Conservation (phyloP, 371 early-diverging fungal genomes). For the Mucor velutinosus region DNA sequence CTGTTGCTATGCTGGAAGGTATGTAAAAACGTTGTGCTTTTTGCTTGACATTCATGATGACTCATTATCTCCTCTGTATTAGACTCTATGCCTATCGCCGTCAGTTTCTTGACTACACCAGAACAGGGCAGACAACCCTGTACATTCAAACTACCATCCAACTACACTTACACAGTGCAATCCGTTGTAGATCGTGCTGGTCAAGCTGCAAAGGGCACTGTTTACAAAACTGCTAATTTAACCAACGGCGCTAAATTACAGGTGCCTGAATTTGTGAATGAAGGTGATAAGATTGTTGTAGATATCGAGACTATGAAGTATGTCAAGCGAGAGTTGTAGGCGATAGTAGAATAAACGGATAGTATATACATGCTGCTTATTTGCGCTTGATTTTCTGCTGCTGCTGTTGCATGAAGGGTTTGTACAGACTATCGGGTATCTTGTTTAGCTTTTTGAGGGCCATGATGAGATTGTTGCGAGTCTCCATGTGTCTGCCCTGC, state of each 20-base stretch:
- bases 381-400: neutral
- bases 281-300: slow-evolving; percentile 77
- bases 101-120: slow-evolving; percentile 49
- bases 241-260: slow-evolving; percentile 72
- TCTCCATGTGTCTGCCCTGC: neutral
- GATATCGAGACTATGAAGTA: slow-evolving; percentile 73
- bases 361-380: neutral
- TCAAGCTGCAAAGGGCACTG: slow-evolving; percentile 74
- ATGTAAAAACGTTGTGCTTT: neutral
- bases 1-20: slow-evolving; percentile 48
- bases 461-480: slow-evolving; percentile 12
- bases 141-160: slow-evolving; percentile 45
- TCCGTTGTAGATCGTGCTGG: slow-evolving; percentile 52
- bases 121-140: slow-evolving; percentile 44
- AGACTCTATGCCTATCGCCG: slow-evolving; percentile 52
- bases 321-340: slow-evolving; percentile 48
- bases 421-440: slow-evolving; percentile 18
- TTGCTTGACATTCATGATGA: neutral
- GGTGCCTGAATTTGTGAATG: slow-evolving; percentile 83
- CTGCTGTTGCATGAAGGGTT: neutral
- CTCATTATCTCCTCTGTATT: neutral
- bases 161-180: slow-evolving; percentile 42
- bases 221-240: slow-evolving; percentile 70
- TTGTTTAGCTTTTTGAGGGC: slow-evolving; percentile 20
- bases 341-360: neutral